A percentile compares a stretch with the other conserved stretches of the same genome.
phyloP scores from a whole-genome alignment of 345 rosid species.

The Acer negundo region DNA sequence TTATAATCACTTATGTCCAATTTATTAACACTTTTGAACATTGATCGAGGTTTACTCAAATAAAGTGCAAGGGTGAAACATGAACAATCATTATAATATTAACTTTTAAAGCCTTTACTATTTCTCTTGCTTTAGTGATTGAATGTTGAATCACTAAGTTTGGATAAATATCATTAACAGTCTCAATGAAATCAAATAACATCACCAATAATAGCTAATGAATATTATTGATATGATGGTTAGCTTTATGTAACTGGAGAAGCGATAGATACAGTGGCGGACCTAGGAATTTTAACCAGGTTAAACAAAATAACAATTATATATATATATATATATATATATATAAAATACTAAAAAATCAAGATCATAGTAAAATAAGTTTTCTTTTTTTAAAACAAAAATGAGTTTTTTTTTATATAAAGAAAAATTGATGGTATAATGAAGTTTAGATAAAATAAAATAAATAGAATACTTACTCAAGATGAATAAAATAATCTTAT shows the following conservation, averaged over 20 bases:
- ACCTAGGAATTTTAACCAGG: too few relatives aligned
- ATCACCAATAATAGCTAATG: constrained; percentile 67
- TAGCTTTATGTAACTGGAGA: constrained; percentile 68
- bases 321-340: too few relatives aligned
- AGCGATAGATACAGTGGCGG: too few relatives aligned
- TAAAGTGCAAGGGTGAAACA: background rate
- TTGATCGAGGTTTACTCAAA: background rate
- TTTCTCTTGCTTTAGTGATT: constrained; percentile 67
- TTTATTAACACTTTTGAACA: background rate
- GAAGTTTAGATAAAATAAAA: too few relatives aligned
- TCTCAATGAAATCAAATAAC: constrained; percentile 67
- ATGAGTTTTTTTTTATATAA: too few relatives aligned
- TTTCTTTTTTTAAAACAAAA: too few relatives aligned
- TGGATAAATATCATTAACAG: constrained; percentile 58
- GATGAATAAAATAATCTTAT: too few relatives aligned
- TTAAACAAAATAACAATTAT: too few relatives aligned
- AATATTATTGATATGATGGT: constrained; percentile 45
- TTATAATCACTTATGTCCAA: background rate
- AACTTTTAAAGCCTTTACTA: constrained; percentile 74
- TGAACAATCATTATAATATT: constrained; percentile 9
- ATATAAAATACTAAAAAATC: too few relatives aligned
- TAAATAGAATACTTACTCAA: too few relatives aligned
- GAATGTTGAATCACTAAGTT: constrained; percentile 46
- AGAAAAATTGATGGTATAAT: too few relatives aligned
- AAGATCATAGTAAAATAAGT: too few relatives aligned